phyloP scores from a whole-genome alignment of 2,329 filamentous ascomycete genomes.

The Lachnum nothofagi region DNA sequence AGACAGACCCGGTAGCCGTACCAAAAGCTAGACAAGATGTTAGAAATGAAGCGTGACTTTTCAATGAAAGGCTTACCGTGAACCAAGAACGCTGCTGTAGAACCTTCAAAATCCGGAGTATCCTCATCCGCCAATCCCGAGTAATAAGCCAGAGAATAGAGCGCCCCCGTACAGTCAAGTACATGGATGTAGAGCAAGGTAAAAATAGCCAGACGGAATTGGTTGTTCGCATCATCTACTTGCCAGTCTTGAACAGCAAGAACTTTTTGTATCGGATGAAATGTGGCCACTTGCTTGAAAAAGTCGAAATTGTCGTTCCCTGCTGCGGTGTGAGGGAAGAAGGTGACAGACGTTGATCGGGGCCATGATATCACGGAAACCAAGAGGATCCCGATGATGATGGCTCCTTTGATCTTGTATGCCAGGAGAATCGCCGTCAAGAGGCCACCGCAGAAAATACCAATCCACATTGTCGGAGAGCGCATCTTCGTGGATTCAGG shows the following conservation, averaged over 20 bases:
- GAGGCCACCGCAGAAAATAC: slow-evolving; percentile 78
- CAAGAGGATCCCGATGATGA: slow-evolving; percentile 74
- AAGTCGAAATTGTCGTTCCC: slow-evolving; percentile 72
- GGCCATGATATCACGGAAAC: slow-evolving; percentile 87
- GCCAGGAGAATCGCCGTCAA: slow-evolving; percentile 73
- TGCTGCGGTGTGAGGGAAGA: slow-evolving; percentile 66
- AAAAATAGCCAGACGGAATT: slow-evolving; percentile 77
- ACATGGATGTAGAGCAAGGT: slow-evolving; percentile 88
- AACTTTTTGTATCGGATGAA: slow-evolving; percentile 66
- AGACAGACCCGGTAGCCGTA: slow-evolving; percentile 71
- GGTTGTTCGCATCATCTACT: slow-evolving; percentile 53
- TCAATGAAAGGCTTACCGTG: slow-evolving; percentile 48
- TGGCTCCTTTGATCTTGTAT: slow-evolving; percentile 78
- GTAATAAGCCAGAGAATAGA: slow-evolving; percentile 84
- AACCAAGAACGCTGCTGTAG: slow-evolving; percentile 73
- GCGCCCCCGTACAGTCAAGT: slow-evolving; percentile 74
- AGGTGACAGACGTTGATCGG: slow-evolving; percentile 66
- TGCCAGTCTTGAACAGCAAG: slow-evolving; percentile 69
- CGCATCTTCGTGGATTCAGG: slow-evolving; percentile 66
- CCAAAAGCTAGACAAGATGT: slow-evolving; percentile 37
- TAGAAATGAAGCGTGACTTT: background rate
- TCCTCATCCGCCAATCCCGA: slow-evolving; percentile 70
- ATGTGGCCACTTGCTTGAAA: slow-evolving; percentile 79
- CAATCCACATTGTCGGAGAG: slow-evolving; percentile 76
- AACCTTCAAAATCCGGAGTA: slow-evolving; percentile 81